phyloP scores from a whole-genome alignment of 768 basidiomycete species.

The Termitomyces sp. region DNA sequence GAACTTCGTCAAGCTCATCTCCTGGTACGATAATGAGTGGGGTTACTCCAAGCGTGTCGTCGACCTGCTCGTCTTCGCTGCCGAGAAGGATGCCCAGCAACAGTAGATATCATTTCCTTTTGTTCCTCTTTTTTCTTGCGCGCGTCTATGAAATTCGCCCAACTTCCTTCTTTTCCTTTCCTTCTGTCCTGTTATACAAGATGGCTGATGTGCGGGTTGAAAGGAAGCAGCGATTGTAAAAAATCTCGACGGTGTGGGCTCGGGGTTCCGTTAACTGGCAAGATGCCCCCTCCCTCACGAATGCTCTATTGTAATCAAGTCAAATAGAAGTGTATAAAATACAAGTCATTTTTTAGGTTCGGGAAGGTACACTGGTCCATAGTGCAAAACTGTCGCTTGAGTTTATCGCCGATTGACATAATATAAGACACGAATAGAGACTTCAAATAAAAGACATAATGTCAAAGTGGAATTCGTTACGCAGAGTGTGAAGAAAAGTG shows the following conservation, averaged over 20 bases:
- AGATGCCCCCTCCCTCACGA: not conserved
- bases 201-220: slow-evolving; percentile 9
- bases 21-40: slow-evolving; percentile 96
- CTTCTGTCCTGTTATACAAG: slow-evolving; percentile 2
- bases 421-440: too few species aligned
- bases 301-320: not conserved
- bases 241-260: not conserved
- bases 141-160: not conserved
- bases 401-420: too few species aligned
- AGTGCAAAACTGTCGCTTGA: too few species aligned
- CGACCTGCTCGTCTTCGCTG: slow-evolving; percentile 81
- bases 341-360: not conserved
- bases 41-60: slow-evolving; percentile 91
- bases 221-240: slow-evolving; percentile 15
- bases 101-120: slow-evolving; percentile 13
- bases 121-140: not conserved
- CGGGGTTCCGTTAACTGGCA: not conserved
- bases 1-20: slow-evolving; percentile 93
- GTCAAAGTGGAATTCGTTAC: too few species aligned
- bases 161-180: not conserved
- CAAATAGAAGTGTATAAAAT: slow-evolving; percentile 7
- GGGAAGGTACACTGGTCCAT: not conserved
- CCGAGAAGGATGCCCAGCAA: slow-evolving; percentile 57
- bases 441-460: too few species aligned
- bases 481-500: too few species aligned